Evolutionary conservation across 2,329 filamentous ascomycete species (phyloP).

Genomic region (Arthrobotrys entomopaga): DNA sequence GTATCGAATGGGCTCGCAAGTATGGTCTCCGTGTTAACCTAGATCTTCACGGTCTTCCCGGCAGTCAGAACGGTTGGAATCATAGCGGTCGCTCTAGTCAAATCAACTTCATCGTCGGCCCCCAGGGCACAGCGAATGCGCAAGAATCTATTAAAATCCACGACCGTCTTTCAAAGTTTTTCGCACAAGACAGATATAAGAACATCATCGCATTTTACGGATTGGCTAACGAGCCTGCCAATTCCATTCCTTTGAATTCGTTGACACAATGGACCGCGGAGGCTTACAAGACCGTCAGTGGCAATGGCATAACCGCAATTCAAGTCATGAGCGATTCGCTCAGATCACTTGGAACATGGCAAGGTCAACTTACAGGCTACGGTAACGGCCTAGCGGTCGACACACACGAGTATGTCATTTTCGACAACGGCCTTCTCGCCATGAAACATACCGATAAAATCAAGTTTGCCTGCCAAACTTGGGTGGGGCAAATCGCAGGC

Average conservation of each 20-base stretch:
- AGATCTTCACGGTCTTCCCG: constrained; percentile 87
- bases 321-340: constrained; percentile 95
- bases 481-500: constrained; percentile 79
- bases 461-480: constrained; percentile 86
- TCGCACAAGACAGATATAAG: constrained; percentile 89
- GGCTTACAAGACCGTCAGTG: constrained; percentile 76
- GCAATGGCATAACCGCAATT: constrained; percentile 75
- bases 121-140: constrained; percentile 69
- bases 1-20: constrained; percentile 91
- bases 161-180: constrained; percentile 89
- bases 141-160: constrained; percentile 79
- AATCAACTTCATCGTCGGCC: constrained; percentile 89
- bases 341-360: constrained; percentile 88
- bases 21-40: constrained; percentile 92
- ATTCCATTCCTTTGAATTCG: constrained; percentile 73
- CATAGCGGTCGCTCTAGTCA: constrained; percentile 84
- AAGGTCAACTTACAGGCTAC: constrained; percentile 78
- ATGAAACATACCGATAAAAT: constrained; percentile 85
- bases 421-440: constrained; percentile 86
- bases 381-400: constrained; percentile 84
- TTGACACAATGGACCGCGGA: constrained; percentile 83
- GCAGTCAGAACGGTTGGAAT: constrained; percentile 97
- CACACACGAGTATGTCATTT: constrained; percentile 98
- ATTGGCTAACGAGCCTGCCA: constrained; percentile 90
- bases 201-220: constrained; percentile 94